phyloP scores from a whole-genome alignment of 1,139 yeast species.

The Pichia sp. region DNA sequence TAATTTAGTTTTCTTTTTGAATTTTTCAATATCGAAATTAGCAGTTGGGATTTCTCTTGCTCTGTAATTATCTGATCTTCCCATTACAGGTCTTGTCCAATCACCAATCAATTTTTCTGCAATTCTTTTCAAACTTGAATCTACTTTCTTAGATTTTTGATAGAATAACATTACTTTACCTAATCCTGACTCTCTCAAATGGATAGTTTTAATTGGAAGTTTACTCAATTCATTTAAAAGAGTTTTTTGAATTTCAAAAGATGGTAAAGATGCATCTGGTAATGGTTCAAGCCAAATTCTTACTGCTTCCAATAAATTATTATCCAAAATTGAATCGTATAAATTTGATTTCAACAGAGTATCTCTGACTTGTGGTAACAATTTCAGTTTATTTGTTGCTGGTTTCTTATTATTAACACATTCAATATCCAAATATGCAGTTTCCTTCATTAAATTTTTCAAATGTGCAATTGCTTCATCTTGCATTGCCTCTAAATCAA shows the following conservation, averaged over 20 bases:
- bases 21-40: conserved; percentile 58
- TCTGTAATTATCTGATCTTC: conserved; percentile 89
- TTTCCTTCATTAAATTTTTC: conserved; percentile 86
- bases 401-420: conserved; percentile 67
- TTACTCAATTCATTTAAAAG: conserved; percentile 65
- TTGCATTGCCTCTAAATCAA: conserved; percentile 88
- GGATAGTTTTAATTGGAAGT: conserved; percentile 92
- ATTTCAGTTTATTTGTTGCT: conserved; percentile 78
- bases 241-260: conserved; percentile 90
- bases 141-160: conserved; percentile 86
- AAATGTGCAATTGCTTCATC: conserved; percentile 81
- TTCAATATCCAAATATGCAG: conserved; percentile 87
- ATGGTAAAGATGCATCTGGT: conserved; percentile 96
- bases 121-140: conserved; percentile 71
- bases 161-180: conserved; percentile 94
- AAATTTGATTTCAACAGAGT: conserved; percentile 75
- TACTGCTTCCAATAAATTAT: conserved; percentile 86
- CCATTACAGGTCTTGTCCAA: conserved; percentile 98
- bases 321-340: conserved; percentile 90
- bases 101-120: conserved; percentile 91
- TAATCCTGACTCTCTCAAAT: conserved; percentile 85
- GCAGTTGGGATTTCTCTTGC: conserved; percentile 71
- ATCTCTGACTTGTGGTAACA: conserved; percentile 71
- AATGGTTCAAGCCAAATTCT: conserved; percentile 97
- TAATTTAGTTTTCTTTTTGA: conserved; percentile 33